phyloP scores from a whole-genome alignment of 352 stramenopile genomes.

The Phytophthora podocarpi region DNA sequence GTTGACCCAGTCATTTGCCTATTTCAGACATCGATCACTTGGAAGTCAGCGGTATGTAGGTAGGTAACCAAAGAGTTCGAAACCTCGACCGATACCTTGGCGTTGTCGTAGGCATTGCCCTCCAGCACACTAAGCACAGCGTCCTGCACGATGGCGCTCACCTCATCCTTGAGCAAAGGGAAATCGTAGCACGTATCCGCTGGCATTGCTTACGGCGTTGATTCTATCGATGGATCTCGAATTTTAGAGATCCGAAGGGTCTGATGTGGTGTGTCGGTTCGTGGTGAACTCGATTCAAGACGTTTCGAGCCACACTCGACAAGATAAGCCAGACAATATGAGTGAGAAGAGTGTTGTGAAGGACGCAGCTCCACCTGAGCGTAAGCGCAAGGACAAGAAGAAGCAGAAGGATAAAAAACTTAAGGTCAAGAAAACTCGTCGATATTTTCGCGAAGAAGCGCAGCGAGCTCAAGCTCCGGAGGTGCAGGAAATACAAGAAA shows the following conservation, averaged over 20 bases:
- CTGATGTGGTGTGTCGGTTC: conserved; percentile 26
- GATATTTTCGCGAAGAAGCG: conserved; percentile 20
- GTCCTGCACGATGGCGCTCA: conserved; percentile 76
- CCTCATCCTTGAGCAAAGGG: conserved; percentile 72
- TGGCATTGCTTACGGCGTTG: no score
- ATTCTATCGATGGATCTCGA: no score
- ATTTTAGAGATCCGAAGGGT: conserved; percentile 2
- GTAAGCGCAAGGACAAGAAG: conserved; percentile 16
- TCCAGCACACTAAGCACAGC: conserved; percentile 74
- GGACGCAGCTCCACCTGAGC: neutral
- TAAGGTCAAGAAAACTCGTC: conserved; percentile 22
- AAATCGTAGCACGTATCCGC: conserved; percentile 68
- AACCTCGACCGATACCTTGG: conserved; percentile 44
- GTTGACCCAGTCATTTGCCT: conserved; percentile 79
- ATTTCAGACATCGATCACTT: no score
- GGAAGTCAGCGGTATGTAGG: no score
- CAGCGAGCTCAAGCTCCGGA: conserved; percentile 8
- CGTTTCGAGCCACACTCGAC: conserved; percentile 9
- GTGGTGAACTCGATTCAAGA: no score
- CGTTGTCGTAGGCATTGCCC: conserved; percentile 80
- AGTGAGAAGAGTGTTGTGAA: conserved; percentile 1
- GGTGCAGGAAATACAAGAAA: neutral
- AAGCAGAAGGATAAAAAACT: conserved; percentile 13
- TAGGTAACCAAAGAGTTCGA: neutral
- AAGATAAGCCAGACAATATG: conserved; percentile 9